phyloP scores from a whole-genome alignment of 31 red algal species.

The Asparagopsis taxiformis region DNA sequence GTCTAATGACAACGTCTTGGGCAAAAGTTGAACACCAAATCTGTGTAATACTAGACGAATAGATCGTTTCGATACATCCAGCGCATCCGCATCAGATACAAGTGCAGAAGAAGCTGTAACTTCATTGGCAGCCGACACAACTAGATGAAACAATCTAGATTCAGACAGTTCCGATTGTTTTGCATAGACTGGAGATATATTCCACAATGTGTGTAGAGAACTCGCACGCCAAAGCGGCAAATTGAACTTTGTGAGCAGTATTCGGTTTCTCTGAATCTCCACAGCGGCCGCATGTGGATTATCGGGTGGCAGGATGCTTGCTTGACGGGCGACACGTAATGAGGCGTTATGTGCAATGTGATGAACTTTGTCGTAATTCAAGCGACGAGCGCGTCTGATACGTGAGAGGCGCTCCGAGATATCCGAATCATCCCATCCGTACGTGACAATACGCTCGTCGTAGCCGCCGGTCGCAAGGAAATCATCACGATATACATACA shows the following conservation, averaged over 20 bases:
- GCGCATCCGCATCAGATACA: constrained; percentile 41
- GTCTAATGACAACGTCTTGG: constrained; percentile 32
- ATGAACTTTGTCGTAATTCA: constrained; percentile 30
- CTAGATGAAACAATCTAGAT: neutral
- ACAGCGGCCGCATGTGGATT: constrained; percentile 74
- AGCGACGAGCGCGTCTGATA: neutral
- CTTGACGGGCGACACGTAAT: constrained; percentile 30
- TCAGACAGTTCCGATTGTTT: neutral
- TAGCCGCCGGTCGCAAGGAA: constrained; percentile 55
- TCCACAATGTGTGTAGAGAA: constrained; percentile 46
- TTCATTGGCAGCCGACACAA: constrained; percentile 26
- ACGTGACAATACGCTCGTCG: constrained; percentile 80
- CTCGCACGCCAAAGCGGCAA: constrained; percentile 36
- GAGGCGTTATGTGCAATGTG: constrained; percentile 50
- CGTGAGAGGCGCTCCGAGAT: constrained; percentile 49
- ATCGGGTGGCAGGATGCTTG: constrained; percentile 19
- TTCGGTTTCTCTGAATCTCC: constrained; percentile 70
- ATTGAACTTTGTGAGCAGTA: constrained; percentile 32
- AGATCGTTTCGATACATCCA: constrained; percentile 67
- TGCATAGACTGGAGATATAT: constrained; percentile 1
- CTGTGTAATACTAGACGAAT: constrained; percentile 63
- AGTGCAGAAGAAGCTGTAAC: constrained; percentile 33
- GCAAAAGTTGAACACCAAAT: constrained; percentile 32
- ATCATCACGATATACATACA: constrained; percentile 21
- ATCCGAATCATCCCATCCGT: constrained; percentile 84